Evolutionary conservation across 1,284 basidiomycete genomes (phyloP).

Genomic region (Microbotryum lychnidis-dioicae): DNA sequence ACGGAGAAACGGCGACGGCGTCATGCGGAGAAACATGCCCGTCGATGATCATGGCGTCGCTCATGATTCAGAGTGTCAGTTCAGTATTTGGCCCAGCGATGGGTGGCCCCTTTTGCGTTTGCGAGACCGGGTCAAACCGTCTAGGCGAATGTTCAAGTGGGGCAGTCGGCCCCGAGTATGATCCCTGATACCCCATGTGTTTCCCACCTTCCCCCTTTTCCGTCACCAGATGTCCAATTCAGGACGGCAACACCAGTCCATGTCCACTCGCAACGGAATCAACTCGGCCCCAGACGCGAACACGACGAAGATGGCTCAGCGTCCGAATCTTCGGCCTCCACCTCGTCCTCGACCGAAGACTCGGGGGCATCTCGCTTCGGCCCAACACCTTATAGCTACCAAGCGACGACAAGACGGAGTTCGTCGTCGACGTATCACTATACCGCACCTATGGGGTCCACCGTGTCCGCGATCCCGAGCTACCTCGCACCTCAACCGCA

Average conservation of each 20-base stretch:
- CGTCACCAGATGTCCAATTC: conserved; percentile 25
- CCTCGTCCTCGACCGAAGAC: conserved; percentile 3
- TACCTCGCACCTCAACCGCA: conserved; percentile 13
- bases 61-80: conserved; percentile 30
- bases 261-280: conserved; percentile 6
- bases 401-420: conserved; percentile 26
- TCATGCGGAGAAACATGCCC: conserved; percentile 12
- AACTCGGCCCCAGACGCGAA: conserved; percentile 1
- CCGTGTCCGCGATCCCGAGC: conserved; percentile 25
- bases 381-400: conserved; percentile 29
- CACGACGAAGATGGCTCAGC: conserved; percentile 21
- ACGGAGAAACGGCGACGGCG: conserved; percentile 16
- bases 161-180: no score
- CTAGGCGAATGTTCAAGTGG: no score
- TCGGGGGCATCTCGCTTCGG: conserved; percentile 13
- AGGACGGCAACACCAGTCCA: conserved; percentile 23
- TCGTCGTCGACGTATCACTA: conserved; percentile 11
- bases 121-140: no score
- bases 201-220: background rate
- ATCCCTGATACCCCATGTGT: background rate
- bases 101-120: no score
- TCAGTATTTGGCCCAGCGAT: background rate
- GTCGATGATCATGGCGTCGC: conserved; percentile 26
- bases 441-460: conserved; percentile 4
- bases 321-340: conserved; percentile 15